A percentile compares a stretch with the other conserved stretches of the same genome.
Conservation (phyloP, 2,329 filamentous ascomycete genomes). For the Cordyceps cateniannulata region DNA sequence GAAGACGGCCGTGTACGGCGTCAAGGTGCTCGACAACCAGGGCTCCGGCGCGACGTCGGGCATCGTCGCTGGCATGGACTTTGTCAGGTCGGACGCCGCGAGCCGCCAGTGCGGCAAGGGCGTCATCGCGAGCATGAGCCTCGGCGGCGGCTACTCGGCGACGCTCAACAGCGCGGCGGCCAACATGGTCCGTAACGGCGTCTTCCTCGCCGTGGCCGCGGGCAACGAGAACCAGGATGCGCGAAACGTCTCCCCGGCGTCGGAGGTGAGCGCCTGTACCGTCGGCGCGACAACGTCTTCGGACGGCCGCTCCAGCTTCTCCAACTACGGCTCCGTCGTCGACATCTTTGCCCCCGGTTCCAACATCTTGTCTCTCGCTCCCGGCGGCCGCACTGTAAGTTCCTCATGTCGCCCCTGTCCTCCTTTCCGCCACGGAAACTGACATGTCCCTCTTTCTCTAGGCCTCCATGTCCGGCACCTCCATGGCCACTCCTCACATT, state of each 20-base stretch:
- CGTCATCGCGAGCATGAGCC: conserved; percentile 47
- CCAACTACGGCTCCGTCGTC: conserved; percentile 42
- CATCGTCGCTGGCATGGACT: conserved; percentile 40
- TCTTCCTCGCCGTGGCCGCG: conserved; percentile 50
- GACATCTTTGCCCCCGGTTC: conserved; percentile 45
- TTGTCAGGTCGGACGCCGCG: conserved; percentile 29
- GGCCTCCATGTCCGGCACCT: conserved; percentile 35
- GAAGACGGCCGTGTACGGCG: conserved; percentile 34
- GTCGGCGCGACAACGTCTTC: conserved; percentile 37
- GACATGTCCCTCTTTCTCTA: conserved; percentile 4
- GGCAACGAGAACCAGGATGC: conserved; percentile 43
- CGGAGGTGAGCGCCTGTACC: conserved; percentile 39
- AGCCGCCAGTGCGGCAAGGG: conserved; percentile 33
- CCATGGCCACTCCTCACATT: conserved; percentile 35
- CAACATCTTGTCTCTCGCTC: conserved; percentile 38
- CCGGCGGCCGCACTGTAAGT: conserved; percentile 29
- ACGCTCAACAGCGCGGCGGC: conserved; percentile 43
- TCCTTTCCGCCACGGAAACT: conserved; percentile 14
- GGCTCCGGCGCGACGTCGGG: conserved; percentile 32
- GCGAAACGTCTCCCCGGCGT: conserved; percentile 38
- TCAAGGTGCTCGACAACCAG: conserved; percentile 37
- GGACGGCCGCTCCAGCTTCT: conserved; percentile 37
- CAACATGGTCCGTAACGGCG: conserved; percentile 33
- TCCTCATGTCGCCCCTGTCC: conserved; percentile 18
- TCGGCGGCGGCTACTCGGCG: conserved; percentile 40